phyloP scores from a whole-genome alignment of 164 flowering plant genomes.

The Tetrastigma voinierianum region DNA sequence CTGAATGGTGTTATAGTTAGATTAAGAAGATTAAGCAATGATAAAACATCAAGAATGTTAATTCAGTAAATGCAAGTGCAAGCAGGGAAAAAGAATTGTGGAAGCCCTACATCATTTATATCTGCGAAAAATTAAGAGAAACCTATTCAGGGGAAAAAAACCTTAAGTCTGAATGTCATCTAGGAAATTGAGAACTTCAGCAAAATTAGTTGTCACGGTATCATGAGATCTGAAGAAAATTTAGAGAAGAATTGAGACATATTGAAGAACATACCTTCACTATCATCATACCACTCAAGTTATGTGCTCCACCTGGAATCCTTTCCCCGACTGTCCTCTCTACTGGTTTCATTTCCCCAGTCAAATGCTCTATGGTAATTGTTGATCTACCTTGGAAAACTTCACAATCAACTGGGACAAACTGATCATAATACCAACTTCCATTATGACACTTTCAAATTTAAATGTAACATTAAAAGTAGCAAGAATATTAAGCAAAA shows the following conservation, averaged over 20 bases:
- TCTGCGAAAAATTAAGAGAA: not conserved
- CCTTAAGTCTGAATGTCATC: no score
- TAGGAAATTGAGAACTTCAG: no score
- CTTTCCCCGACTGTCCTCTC: constrained; percentile 77
- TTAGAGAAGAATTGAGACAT: no score
- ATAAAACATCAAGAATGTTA: no score
- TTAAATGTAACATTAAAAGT: not conserved
- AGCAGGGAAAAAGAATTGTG: no score
- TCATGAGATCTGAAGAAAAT: no score
- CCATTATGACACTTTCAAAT: constrained; percentile 10
- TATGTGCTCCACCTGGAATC: constrained; percentile 98
- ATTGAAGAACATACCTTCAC: constrained; percentile 59
- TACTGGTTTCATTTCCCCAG: constrained; percentile 95
- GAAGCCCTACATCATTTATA: no score
- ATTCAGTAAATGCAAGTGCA: no score
- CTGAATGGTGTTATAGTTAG: no score
- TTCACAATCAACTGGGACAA: constrained; percentile 94
- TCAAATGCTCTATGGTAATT: constrained; percentile 88
- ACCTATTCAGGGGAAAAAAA: no score
- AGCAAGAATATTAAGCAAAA: not conserved
- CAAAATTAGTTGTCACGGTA: no score
- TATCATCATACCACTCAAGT: constrained; percentile 93
- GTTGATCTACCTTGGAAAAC: constrained; percentile 89
- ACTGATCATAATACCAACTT: constrained; percentile 49
- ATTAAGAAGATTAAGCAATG: no score